Conservation (phyloP, 345 rosid genomes). For the Pistacia integerrima region DNA sequence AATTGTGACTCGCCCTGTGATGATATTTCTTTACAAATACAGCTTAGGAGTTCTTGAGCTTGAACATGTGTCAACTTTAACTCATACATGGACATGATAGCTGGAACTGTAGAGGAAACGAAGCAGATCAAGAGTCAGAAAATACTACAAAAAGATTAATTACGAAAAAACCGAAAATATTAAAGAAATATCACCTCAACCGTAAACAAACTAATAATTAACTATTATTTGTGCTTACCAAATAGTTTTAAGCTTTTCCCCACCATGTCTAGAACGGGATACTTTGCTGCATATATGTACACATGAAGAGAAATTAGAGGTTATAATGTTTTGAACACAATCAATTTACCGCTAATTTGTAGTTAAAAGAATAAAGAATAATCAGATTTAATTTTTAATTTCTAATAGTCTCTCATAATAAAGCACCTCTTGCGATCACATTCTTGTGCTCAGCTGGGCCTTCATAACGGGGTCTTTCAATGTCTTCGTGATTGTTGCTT, state of each 20-base stretch:
- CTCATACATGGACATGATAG: slow-evolving; percentile 41
- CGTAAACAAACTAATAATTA: no score
- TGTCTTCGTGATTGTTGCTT: not conserved
- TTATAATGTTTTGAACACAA: not conserved
- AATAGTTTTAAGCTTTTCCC: slow-evolving; percentile 13
- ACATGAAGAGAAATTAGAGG: not conserved
- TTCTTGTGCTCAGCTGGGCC: not conserved
- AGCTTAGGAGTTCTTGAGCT: slow-evolving; percentile 48
- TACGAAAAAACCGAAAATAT: no score
- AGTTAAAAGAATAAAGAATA: not conserved
- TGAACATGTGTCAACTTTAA: slow-evolving; percentile 53
- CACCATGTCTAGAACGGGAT: not conserved
- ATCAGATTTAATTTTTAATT: not conserved
- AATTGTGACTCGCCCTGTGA: slow-evolving; percentile 30
- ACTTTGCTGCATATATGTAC: not conserved
- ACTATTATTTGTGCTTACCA: slow-evolving; percentile 5
- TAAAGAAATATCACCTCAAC: no score
- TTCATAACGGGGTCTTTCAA: not conserved
- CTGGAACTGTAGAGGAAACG: slow-evolving; percentile 43
- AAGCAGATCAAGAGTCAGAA: not conserved
- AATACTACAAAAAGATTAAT: not conserved
- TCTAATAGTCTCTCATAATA: not conserved
- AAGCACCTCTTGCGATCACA: slow-evolving; percentile 1
- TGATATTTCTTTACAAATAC: slow-evolving; percentile 55
- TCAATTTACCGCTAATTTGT: not conserved